A percentile compares a stretch with the other conserved stretches of the same genome.
Evolutionary conservation across 1,139 yeast species (phyloP).

Genomic region (Starmera stellimalicola): DNA sequence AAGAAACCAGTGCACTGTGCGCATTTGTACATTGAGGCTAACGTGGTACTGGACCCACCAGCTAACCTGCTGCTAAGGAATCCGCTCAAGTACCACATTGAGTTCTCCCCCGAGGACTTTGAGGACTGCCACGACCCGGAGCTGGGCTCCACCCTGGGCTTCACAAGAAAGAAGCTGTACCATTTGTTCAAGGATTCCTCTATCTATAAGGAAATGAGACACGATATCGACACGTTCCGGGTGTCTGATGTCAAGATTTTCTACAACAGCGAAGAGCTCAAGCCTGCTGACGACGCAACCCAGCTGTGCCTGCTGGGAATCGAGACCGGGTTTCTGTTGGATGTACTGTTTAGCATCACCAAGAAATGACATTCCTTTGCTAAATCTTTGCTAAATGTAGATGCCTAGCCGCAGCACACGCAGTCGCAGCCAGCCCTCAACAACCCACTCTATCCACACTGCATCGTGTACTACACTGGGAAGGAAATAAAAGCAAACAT

Average conservation of each 20-base stretch:
- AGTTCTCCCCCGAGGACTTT: conserved; percentile 76
- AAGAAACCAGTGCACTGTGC: conserved; percentile 76
- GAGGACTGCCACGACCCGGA: conserved; percentile 47
- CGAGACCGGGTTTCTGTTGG: conserved; percentile 59
- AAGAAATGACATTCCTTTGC: too few species aligned
- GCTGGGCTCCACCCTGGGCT: conserved; percentile 57
- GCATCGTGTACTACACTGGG: too few species aligned
- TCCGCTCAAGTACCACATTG: conserved; percentile 56
- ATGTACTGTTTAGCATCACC: conserved; percentile 31
- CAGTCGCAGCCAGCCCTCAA: too few species aligned
- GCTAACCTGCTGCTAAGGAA: conserved; percentile 18
- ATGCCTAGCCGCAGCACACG: too few species aligned
- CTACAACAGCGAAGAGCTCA: conserved; percentile 22
- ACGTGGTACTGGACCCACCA: conserved; percentile 10
- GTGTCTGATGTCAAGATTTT: conserved; percentile 26
- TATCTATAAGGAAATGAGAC: conserved; percentile 24
- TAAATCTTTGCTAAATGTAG: too few species aligned
- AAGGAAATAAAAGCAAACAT: too few species aligned
- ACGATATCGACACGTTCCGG: conserved; percentile 9
- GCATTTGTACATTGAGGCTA: conserved; percentile 38
- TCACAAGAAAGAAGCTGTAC: conserved; percentile 45
- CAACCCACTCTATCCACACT: too few species aligned
- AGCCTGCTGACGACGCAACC: conserved; percentile 27
- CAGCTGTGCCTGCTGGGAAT: conserved; percentile 54
- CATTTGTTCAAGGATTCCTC: conserved; percentile 45